These are phyloP conservation scores for Fusarium nurragi DNA, from an alignment of 2,329 filamentous ascomycete species.

Conservation along the genomic window DNA sequence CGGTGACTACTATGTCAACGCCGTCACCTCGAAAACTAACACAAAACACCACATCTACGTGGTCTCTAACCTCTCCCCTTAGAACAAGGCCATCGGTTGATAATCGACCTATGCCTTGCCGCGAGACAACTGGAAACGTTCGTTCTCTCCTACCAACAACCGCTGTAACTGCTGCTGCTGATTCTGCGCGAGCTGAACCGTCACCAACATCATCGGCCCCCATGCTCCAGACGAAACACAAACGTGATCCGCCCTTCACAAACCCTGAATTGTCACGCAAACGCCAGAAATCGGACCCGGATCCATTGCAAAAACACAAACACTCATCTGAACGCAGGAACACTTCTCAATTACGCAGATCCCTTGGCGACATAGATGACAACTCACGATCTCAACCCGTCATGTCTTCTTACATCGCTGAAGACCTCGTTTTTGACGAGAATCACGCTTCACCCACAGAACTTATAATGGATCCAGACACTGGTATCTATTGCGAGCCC, in stretches of 20 bases:
- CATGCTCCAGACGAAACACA: neutral
- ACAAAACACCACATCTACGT: conserved; percentile 35
- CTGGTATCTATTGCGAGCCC: neutral
- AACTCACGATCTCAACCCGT: conserved; percentile 36
- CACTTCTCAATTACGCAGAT: conserved; percentile 22
- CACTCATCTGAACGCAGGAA: neutral
- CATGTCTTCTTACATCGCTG: neutral
- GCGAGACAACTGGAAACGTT: neutral
- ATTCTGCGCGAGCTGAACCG: conserved; percentile 6
- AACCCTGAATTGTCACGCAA: conserved; percentile 28
- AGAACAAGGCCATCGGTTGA: neutral
- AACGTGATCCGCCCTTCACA: conserved; percentile 4
- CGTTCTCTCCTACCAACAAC: conserved; percentile 1
- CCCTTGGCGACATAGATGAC: conserved; percentile 39
- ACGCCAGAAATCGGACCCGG: conserved; percentile 18
- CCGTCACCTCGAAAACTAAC: conserved; percentile 47
- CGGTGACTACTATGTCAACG: conserved; percentile 50
- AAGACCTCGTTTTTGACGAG: neutral
- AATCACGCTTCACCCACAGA: conserved; percentile 12
- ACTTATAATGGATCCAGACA: neutral
- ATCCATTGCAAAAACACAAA: neutral
- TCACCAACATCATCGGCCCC: neutral
- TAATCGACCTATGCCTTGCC: neutral
- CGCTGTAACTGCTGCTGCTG: conserved; percentile 13
- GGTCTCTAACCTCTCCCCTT: conserved; percentile 28